These are phyloP conservation scores for Citrus glauca DNA, from an alignment of 345 rosid genomes.

Conservation along the genomic window DNA sequence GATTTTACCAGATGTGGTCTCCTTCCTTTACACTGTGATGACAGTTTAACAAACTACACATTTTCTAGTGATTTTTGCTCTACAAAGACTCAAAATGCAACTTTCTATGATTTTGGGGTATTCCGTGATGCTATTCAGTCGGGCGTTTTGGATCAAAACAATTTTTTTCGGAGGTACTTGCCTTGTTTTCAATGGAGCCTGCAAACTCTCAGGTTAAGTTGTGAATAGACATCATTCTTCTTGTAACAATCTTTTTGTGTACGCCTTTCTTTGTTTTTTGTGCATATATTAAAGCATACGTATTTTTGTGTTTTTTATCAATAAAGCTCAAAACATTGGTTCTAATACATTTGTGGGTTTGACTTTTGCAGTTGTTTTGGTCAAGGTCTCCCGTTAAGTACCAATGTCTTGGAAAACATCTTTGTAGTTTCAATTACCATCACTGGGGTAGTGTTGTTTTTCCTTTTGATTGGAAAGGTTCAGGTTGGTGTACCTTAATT, in stretches of 20 bases:
- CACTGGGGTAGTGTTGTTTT: neutral
- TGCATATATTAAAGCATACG: too few species aligned
- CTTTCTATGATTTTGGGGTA: neutral
- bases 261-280: too few species aligned
- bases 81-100: neutral
- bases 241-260: too few species aligned
- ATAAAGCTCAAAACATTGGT: too few species aligned
- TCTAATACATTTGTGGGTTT: too few species aligned
- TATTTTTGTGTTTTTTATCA: too few species aligned
- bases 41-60: neutral
- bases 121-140: neutral
- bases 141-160: neutral
- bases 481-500: neutral
- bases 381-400: neutral
- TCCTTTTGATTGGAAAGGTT: neutral
- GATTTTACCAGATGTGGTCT: neutral
- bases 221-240: neutral
- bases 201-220: neutral
- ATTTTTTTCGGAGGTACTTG: neutral
- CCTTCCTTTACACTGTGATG: neutral
- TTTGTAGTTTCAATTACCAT: neutral
- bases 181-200: neutral
- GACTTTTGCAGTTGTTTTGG: constrained; percentile 10
- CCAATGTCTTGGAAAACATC: neutral
- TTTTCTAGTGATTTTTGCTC: neutral